These are phyloP conservation scores for Ustilago crameri DNA, from an alignment of 1,284 basidiomycete species.

Conservation along the genomic window DNA sequence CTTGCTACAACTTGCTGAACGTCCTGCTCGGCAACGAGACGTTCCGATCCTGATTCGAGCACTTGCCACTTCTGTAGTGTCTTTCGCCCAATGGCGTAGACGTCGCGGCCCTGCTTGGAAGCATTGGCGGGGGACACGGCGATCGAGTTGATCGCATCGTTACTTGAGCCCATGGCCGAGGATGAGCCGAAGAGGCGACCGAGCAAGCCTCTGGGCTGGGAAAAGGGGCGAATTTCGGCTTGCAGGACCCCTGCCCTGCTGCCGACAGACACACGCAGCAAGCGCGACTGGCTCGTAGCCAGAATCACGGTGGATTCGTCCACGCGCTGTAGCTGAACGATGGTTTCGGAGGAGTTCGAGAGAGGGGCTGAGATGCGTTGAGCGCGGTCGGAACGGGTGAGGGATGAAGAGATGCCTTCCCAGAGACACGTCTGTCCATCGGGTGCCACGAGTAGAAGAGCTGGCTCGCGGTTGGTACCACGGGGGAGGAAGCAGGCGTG, in stretches of 20 bases:
- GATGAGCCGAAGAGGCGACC: constrained; percentile 58
- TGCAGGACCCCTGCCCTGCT: constrained; percentile 50
- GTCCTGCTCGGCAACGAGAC: constrained; percentile 62
- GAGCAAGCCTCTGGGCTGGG: constrained; percentile 57
- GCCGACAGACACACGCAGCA: constrained; percentile 48
- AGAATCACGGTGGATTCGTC: constrained; percentile 42
- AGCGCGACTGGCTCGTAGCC: constrained; percentile 52
- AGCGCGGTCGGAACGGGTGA: constrained; percentile 36
- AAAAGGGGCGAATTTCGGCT: constrained; percentile 48
- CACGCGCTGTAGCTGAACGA: constrained; percentile 44
- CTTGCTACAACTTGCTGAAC: constrained; percentile 57
- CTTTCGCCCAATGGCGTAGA: constrained; percentile 57
- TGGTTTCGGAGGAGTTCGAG: constrained; percentile 26
- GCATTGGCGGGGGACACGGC: constrained; percentile 43
- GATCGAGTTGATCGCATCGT: constrained; percentile 47
- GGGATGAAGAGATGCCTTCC: constrained; percentile 55
- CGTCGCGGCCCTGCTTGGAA: constrained; percentile 35
- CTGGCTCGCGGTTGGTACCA: constrained; percentile 46
- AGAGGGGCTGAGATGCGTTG: constrained; percentile 40
- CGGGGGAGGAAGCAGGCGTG: constrained; percentile 45
- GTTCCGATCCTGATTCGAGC: constrained; percentile 53
- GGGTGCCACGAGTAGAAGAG: constrained; percentile 49
- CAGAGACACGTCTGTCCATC: constrained; percentile 50
- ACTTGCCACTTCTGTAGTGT: constrained; percentile 64
- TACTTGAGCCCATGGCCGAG: constrained; percentile 32